Percentiles rank a stretch among this genome's conserved stretches.
Conservation (phyloP, 2,329 filamentous ascomycete genomes). For the Claviceps monticola region DNA sequence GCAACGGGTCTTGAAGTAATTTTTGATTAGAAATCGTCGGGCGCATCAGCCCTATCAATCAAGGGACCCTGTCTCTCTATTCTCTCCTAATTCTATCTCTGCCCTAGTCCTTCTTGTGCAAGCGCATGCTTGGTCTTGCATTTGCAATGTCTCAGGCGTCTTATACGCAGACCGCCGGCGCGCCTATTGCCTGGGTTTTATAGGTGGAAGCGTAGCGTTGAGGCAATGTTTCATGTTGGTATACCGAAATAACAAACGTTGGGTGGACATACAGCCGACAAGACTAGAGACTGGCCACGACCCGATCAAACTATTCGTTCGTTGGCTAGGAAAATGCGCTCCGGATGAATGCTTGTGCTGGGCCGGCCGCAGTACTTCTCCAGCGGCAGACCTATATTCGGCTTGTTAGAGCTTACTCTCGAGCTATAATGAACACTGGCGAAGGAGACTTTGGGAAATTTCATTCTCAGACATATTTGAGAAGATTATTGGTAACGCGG, state of each 20-base stretch:
- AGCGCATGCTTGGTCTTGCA: background rate
- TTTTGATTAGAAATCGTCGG: background rate
- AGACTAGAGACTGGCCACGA: background rate
- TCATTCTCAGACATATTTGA: conserved; percentile 42
- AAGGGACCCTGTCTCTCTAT: background rate
- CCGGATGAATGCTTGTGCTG: background rate
- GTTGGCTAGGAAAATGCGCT: background rate
- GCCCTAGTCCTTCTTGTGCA: no score
- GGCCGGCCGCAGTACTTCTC: background rate
- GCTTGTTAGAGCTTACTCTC: background rate
- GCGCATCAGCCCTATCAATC: background rate
- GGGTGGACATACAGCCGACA: background rate
- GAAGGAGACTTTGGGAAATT: background rate
- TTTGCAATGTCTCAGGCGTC: no score
- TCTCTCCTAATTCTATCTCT: no score
- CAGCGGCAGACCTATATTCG: background rate
- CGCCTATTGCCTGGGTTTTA: background rate
- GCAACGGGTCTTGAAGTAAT: background rate
- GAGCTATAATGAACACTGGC: no score
- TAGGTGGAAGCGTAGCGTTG: background rate
- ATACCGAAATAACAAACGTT: background rate
- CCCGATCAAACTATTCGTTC: background rate
- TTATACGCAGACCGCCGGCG: background rate
- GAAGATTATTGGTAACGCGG: conserved; percentile 51
- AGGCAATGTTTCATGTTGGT: background rate